phyloP scores from a whole-genome alignment of 352 stramenopile species.

The Phytophthora niederhauseri region DNA sequence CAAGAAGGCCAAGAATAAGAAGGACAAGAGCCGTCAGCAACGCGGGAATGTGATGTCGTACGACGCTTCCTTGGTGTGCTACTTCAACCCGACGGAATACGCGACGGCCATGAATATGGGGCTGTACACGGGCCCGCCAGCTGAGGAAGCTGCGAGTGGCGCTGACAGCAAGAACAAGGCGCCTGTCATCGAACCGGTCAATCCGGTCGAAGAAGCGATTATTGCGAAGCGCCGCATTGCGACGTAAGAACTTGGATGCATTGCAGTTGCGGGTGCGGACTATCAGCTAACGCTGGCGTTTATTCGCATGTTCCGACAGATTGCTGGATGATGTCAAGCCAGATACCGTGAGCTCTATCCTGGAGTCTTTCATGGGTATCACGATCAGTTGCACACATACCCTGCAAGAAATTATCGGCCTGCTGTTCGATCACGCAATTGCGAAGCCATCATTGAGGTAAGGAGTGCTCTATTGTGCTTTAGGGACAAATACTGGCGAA shows the following conservation, averaged over 20 bases:
- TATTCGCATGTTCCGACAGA: conserved; percentile 23
- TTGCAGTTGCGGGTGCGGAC: not conserved
- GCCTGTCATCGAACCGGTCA: conserved; percentile 34
- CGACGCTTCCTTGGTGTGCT: conserved; percentile 73
- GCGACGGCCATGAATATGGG: conserved; percentile 61
- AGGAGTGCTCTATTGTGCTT: not conserved
- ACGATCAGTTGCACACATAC: conserved; percentile 74
- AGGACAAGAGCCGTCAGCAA: conserved; percentile 48
- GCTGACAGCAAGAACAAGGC: conserved; percentile 27
- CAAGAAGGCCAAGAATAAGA: conserved; percentile 54
- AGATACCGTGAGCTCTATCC: conserved; percentile 44
- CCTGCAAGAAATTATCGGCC: conserved; percentile 66
- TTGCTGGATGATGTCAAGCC: conserved; percentile 63
- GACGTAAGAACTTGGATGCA: conserved; percentile 40
- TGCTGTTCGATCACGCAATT: conserved; percentile 81
- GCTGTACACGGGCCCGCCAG: conserved; percentile 55
- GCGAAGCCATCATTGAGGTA: conserved; percentile 63
- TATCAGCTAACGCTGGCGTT: not conserved
- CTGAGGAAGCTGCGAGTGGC: conserved; percentile 18
- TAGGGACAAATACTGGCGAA: too few relatives aligned
- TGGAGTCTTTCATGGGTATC: conserved; percentile 66
- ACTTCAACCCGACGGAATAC: conserved; percentile 85
- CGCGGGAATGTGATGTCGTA: conserved; percentile 55
- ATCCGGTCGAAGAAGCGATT: conserved; percentile 69
- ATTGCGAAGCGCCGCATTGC: conserved; percentile 56